A percentile compares a stretch with the other conserved stretches of the same genome.
These are phyloP conservation scores for Phlebiopsis flavidoalba DNA, from an alignment of 768 basidiomycete genomes.

Conservation along the genomic window DNA sequence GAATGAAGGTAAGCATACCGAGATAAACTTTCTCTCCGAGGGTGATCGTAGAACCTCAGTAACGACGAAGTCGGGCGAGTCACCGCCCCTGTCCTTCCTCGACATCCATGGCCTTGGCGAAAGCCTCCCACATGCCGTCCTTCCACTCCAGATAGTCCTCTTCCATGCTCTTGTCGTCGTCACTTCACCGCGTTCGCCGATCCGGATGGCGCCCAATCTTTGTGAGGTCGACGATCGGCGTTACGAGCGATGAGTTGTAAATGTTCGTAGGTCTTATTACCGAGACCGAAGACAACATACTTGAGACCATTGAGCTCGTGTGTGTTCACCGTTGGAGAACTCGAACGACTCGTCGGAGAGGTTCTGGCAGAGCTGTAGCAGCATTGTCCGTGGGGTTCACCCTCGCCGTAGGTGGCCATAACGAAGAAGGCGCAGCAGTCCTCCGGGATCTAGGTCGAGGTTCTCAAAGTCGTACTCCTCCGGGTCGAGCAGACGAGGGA, in stretches of 20 bases:
- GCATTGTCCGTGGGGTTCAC: slow-evolving; percentile 99
- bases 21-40: slow-evolving; percentile 90
- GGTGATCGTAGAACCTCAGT: slow-evolving; percentile 72
- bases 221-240: slow-evolving; percentile 65
- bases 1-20: slow-evolving; percentile 41
- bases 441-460: slow-evolving; percentile 84
- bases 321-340: slow-evolving; percentile 66
- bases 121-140: slow-evolving; percentile 92
- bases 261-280: slow-evolving; percentile 93
- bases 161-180: slow-evolving; percentile 99
- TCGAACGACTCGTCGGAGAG: slow-evolving; percentile 82
- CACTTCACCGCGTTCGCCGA: slow-evolving; percentile 91
- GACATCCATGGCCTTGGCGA: slow-evolving; percentile 76
- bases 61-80: slow-evolving; percentile 90
- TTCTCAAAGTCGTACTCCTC: slow-evolving; percentile 99
- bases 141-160: slow-evolving; percentile 99
- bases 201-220: slow-evolving; percentile 80
- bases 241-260: slow-evolving; percentile 88
- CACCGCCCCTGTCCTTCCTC: slow-evolving; percentile 97
- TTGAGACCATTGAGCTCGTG: slow-evolving; percentile 78
- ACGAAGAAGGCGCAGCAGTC: slow-evolving; percentile 90
- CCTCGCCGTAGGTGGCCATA: slow-evolving; percentile 98
- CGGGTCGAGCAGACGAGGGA: slow-evolving; percentile 96
- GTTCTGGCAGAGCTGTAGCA: slow-evolving; percentile 89
- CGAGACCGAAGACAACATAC: slow-evolving; percentile 92